These are phyloP conservation scores for Chrysoporthe puriensis DNA, from an alignment of 2,329 filamentous ascomycete species.

Conservation along the genomic window DNA sequence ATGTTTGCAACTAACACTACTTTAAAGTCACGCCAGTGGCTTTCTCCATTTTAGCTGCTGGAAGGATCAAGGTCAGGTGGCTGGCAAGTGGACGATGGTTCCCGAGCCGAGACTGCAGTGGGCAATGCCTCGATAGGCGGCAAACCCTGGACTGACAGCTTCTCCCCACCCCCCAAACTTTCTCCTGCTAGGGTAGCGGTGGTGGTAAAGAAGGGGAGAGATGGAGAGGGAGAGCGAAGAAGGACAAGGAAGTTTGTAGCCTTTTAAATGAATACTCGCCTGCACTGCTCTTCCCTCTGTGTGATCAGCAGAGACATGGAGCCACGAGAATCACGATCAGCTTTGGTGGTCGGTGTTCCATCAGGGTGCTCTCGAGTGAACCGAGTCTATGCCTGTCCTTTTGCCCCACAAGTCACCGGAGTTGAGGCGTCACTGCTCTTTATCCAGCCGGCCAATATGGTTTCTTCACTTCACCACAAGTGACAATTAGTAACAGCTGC, in stretches of 20 bases:
- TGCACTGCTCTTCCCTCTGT: background rate
- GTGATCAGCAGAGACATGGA: background rate
- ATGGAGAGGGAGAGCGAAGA: too few relatives aligned
- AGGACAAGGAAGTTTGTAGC: background rate
- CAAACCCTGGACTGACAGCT: background rate
- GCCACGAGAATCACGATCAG: background rate
- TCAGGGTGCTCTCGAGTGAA: background rate
- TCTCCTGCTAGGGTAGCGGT: too few relatives aligned
- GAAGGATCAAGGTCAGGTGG: slow-evolving; percentile 13
- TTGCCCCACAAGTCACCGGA: slow-evolving; percentile 1
- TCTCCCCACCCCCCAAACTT: too few relatives aligned
- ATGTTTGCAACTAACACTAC: slow-evolving; percentile 1
- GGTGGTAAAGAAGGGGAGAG: too few relatives aligned
- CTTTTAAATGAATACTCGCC: background rate
- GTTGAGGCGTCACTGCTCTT: background rate
- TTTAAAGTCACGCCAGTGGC: background rate
- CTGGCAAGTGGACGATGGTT: background rate
- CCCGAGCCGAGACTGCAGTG: background rate
- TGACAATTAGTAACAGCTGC: background rate
- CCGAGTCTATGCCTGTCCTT: background rate
- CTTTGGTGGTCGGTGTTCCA: background rate
- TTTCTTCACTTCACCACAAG: background rate
- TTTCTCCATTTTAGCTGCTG: background rate
- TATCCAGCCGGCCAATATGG: background rate
- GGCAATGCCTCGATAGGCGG: background rate